Evolutionary conservation across 306 rosid genomes (phyloP).

Genomic region (Adenanthera pavonina): DNA sequence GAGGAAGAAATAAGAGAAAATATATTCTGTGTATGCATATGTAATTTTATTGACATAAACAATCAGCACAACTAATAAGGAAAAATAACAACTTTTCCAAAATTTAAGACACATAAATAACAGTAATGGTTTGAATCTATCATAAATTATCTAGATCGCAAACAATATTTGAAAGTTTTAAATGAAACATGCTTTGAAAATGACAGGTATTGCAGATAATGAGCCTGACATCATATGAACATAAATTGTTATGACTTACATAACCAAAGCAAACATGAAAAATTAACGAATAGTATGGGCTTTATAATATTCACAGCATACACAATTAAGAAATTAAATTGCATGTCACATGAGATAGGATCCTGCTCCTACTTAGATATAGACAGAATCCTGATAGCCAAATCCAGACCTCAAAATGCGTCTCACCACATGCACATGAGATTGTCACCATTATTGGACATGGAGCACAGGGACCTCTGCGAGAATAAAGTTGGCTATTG

Average conservation of each 20-base stretch:
- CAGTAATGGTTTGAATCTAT: neutral
- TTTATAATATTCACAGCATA: conserved; percentile 34
- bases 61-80: conserved; percentile 17
- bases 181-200: conserved; percentile 15
- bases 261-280: neutral
- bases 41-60: conserved; percentile 18
- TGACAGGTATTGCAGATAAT: neutral
- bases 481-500: conserved; percentile 47
- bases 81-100: conserved; percentile 22
- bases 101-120: conserved; percentile 30
- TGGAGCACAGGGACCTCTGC: conserved; percentile 98
- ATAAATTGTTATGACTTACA: conserved; percentile 22
- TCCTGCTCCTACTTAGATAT: conserved; percentile 20
- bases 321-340: conserved; percentile 16
- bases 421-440: conserved; percentile 88
- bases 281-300: conserved; percentile 1
- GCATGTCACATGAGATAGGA: conserved; percentile 19
- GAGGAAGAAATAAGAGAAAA: conserved; percentile 21
- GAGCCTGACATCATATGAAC: conserved; percentile 9
- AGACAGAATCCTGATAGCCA: conserved; percentile 33
- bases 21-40: neutral
- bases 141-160: neutral
- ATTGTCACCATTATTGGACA: conserved; percentile 96
- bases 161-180: conserved; percentile 20
- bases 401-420: conserved; percentile 84